Percentiles rank a stretch among this genome's conserved stretches.
Evolutionary conservation across 2,329 filamentous ascomycete genomes (phyloP).

Genomic region (Fusarium sp.): DNA sequence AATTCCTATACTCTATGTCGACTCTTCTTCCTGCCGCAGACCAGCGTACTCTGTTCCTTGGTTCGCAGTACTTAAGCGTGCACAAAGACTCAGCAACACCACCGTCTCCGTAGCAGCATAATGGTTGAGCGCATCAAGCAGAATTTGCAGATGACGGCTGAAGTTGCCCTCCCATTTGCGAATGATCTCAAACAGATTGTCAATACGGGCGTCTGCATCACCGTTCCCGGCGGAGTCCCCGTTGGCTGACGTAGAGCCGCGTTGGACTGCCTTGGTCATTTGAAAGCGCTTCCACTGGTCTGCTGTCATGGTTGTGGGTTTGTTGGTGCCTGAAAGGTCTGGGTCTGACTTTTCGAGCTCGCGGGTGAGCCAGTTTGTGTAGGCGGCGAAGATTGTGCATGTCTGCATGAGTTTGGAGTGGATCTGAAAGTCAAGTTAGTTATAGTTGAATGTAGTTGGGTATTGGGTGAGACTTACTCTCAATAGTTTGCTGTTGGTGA

Average conservation of each 20-base stretch:
- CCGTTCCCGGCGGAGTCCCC: slow-evolving; percentile 51
- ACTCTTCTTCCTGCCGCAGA: slow-evolving; percentile 68
- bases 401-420: slow-evolving; percentile 97
- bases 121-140: slow-evolving; percentile 95
- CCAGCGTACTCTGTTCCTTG: slow-evolving; percentile 77
- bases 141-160: slow-evolving; percentile 87
- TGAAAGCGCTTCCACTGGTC: slow-evolving; percentile 71
- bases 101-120: slow-evolving; percentile 98
- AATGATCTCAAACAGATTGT: slow-evolving; percentile 86
- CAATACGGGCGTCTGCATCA: slow-evolving; percentile 63
- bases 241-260: slow-evolving; percentile 47
- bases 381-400: slow-evolving; percentile 92
- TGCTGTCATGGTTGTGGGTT: slow-evolving; percentile 68
- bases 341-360: slow-evolving; percentile 87
- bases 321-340: slow-evolving; percentile 72
- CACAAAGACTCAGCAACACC: slow-evolving; percentile 88
- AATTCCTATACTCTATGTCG: slow-evolving; percentile 26
- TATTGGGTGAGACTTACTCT: slow-evolving; percentile 67
- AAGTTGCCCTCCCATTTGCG: slow-evolving; percentile 95
- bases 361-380: slow-evolving; percentile 86
- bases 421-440: slow-evolving; percentile 68
- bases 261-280: slow-evolving; percentile 57
- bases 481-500: slow-evolving; percentile 94
- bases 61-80: slow-evolving; percentile 81
- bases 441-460: neutral